Conservation (phyloP, 495 filamentous ascomycete genomes). For the Penicillium daleae region DNA sequence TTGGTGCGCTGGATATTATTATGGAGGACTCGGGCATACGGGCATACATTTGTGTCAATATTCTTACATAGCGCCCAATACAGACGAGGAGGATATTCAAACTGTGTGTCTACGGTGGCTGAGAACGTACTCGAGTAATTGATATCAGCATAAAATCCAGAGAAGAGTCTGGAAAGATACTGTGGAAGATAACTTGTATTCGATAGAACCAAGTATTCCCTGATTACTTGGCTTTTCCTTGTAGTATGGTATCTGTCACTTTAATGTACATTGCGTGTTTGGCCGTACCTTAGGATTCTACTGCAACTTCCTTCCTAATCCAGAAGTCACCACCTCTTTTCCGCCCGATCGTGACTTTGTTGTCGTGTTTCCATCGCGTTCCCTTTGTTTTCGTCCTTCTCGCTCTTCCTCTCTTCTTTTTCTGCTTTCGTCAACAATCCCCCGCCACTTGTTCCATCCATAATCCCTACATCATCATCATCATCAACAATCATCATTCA, state of each 20-base stretch:
- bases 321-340: not conserved
- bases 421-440: no score
- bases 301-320: not conserved
- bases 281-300: not conserved
- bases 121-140: no score
- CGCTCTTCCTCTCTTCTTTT: not conserved
- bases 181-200: no score
- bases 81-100: not conserved
- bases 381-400: not conserved
- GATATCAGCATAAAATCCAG: no score
- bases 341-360: not conserved
- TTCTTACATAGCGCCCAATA: not conserved
- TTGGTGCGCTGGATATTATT: slow-evolving; percentile 2
- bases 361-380: not conserved
- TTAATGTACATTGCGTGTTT: no score
- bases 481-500: no score
- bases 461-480: no score
- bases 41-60: not conserved
- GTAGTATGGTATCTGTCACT: no score
- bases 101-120: not conserved
- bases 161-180: no score
- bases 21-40: not conserved
- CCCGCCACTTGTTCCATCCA: not conserved
- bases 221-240: no score
- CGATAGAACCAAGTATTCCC: no score